Evolutionary conservation across 164 flowering plant genomes (phyloP).

Genomic region (Magnolia officinalis): DNA sequence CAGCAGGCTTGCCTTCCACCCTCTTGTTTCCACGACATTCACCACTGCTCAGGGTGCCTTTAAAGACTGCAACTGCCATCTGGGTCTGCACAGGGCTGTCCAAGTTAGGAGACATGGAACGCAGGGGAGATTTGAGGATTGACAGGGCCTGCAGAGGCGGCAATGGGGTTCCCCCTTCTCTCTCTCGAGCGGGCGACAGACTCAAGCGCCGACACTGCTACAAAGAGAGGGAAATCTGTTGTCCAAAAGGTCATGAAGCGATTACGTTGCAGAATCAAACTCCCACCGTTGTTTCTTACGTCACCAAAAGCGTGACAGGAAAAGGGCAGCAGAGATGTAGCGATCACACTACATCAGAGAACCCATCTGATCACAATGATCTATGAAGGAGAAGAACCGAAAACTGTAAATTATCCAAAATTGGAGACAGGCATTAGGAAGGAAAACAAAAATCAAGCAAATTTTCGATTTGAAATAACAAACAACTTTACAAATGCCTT

Average conservation of each 20-base stretch:
- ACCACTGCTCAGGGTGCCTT: constrained; percentile 28
- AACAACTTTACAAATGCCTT: not conserved
- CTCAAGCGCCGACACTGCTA: constrained; percentile 22
- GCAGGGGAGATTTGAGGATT: constrained; percentile 18
- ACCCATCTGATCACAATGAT: not conserved
- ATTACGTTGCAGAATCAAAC: constrained; percentile 1
- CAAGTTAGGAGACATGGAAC: constrained; percentile 47
- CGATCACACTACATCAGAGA: constrained; percentile 22
- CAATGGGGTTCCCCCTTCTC: constrained; percentile 23
- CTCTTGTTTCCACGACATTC: constrained; percentile 36
- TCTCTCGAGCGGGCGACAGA: constrained; percentile 37
- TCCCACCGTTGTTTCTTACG: constrained; percentile 18
- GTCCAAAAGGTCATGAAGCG: constrained; percentile 30
- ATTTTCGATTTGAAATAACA: not conserved
- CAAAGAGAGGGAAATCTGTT: constrained; percentile 12
- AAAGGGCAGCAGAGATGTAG: not conserved
- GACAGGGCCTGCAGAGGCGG: constrained; percentile 25
- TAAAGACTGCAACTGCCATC: constrained; percentile 44
- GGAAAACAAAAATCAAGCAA: not conserved
- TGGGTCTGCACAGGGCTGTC: constrained; percentile 40
- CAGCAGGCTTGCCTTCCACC: constrained; percentile 38
- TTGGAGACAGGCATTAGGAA: not conserved
- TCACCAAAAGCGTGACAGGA: constrained; percentile 9
- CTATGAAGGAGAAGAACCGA: not conserved
- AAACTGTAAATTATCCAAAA: no score